Base-by-base conservation (phyloP, 75 land plant genomes). In the Cupressus sempervirens region DNA sequence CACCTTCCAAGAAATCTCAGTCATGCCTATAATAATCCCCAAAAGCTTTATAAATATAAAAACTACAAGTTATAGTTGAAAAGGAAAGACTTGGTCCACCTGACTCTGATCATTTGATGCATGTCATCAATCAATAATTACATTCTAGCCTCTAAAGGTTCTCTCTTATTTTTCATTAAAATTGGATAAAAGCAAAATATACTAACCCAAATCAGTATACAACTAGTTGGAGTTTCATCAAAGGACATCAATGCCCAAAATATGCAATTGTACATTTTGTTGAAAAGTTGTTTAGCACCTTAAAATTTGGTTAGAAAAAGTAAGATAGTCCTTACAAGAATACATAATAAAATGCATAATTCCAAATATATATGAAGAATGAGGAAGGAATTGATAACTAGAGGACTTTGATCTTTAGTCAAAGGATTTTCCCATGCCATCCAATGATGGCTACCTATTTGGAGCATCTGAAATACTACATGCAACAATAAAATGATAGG, bases 191-290 rank as follows among this genome's bases (percentile, higher is more conserved):
- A 56, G 62, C 20, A 93, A 88, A 38, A 94, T 87, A 53, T 86
- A 90, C 93, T 83, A 85, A 97, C 99, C 84, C 99, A 91, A 77
- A 92, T 97, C 16, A 97, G 86, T 73, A 97, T 92, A 52, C 99
- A 91, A 7, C 97, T 97, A 52, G 88, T 94, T 62, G 99, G 99
- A 20, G 97, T 97, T 48, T 96, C 79, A 90, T 97, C 99, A 83
- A 97, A 97, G 20, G 96, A 94, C 99, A 95, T 97, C 23, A 95
- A 95, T 81, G 99, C 97, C 45, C 92, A 96, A 81, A 97, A 97
- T 46, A 97, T 87, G 56, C 89, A 87, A 0, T 41, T 54, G 83
- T 92, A 92, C 95, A 97, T 93, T 52, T 91, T 90, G 38, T 77
- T 82, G 85, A 95, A 96, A 70, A 93, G 91, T 46, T 84, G 74